A percentile compares a stretch with the other conserved stretches of the same genome.
These are phyloP conservation scores for Chlorella sp. DNA, from an alignment of 139 green algal species.

Conservation along the genomic window DNA sequence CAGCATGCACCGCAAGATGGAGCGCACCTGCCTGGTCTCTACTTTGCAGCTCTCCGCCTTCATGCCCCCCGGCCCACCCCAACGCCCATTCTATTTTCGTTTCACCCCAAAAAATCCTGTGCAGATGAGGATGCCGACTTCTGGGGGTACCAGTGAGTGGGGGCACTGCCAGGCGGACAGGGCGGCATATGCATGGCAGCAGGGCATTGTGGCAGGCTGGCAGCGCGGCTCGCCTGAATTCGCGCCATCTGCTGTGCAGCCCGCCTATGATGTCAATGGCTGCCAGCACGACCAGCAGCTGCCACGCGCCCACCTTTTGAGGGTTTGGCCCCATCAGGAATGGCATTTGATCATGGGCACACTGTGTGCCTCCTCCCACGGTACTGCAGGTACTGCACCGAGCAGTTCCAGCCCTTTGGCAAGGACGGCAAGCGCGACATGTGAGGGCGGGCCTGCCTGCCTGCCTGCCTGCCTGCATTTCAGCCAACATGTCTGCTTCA, in stretches of 20 bases:
- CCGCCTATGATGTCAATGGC: too few species aligned
- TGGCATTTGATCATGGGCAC: background rate
- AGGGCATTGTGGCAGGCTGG: background rate
- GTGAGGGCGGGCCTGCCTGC: background rate
- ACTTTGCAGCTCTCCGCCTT: background rate
- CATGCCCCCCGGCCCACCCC: background rate
- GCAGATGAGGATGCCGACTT: conserved; percentile 73
- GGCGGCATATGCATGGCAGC: too few species aligned
- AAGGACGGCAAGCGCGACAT: conserved; percentile 61
- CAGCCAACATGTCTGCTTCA: too few species aligned
- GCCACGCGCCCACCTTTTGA: too few species aligned
- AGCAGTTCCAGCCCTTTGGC: conserved; percentile 54
- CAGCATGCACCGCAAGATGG: too few species aligned
- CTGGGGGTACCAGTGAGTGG: conserved; percentile 54
- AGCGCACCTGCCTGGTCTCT: too few species aligned
- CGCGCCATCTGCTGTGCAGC: background rate
- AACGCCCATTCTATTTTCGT: background rate
- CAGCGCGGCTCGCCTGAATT: background rate
- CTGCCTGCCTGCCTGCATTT: too few species aligned
- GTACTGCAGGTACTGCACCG: conserved; percentile 41
- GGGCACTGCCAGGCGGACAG: too few species aligned
- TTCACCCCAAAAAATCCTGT: background rate
- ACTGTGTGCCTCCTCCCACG: background rate
- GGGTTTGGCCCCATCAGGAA: too few species aligned
- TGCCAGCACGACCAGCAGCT: too few species aligned